A percentile compares a stretch with the other conserved stretches of the same genome.
phyloP scores from a whole-genome alignment of 2,329 filamentous ascomycete genomes.

The Colletotrichum tamarilloi region DNA sequence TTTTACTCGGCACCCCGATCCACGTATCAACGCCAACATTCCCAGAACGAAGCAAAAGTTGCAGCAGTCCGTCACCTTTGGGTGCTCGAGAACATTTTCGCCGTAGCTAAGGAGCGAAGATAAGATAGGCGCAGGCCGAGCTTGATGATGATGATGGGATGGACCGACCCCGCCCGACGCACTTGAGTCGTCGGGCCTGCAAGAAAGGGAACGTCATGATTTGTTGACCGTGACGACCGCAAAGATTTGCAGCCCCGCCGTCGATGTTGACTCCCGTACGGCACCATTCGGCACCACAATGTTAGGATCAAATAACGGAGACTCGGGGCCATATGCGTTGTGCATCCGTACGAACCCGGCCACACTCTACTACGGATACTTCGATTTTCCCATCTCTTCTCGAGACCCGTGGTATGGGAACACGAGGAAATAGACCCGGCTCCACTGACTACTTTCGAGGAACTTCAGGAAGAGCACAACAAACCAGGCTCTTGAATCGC shows the following conservation, averaged over 20 bases:
- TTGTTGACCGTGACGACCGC: neutral
- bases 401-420: neutral
- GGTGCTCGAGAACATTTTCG: neutral
- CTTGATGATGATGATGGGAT: neutral
- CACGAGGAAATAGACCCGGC: neutral
- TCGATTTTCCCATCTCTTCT: neutral
- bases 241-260: neutral
- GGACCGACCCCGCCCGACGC: neutral
- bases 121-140: neutral
- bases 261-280: neutral
- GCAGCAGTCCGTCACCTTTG: neutral
- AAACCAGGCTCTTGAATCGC: slow-evolving; percentile 4
- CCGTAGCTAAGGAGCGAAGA: neutral
- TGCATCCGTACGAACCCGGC: neutral
- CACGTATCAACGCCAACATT: neutral
- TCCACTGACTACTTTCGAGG: neutral
- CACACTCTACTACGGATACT: neutral
- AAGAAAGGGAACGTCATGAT: neutral
- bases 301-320: neutral
- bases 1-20: neutral
- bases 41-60: neutral
- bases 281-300: neutral
- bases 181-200: neutral
- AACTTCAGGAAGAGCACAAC: neutral
- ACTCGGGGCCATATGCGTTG: neutral